A percentile compares a stretch with the other conserved stretches of the same genome.
phyloP scores from a whole-genome alignment of 345 rosid species.

The Acer negundo region DNA sequence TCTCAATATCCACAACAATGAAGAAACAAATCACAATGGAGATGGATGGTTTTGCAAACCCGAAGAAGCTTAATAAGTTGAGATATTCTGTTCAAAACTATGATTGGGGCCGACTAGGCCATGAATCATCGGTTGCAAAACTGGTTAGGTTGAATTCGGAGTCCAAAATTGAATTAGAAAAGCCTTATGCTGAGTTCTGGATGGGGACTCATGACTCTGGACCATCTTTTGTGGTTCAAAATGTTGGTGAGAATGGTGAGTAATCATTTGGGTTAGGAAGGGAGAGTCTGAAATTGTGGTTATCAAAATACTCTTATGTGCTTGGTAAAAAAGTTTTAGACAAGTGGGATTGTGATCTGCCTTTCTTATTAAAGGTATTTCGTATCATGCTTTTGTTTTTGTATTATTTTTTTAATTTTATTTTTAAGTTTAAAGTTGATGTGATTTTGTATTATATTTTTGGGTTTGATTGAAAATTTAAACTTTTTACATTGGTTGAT shows the following conservation, averaged over 20 bases:
- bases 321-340: conserved; percentile 66
- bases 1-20: conserved; percentile 10
- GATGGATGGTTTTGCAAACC: conserved; percentile 10
- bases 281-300: conserved; percentile 64
- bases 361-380: conserved; percentile 74
- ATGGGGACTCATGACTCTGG: conserved; percentile 78
- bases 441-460: neutral
- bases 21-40: conserved; percentile 2
- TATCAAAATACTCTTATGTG: conserved; percentile 53
- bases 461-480: neutral
- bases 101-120: conserved; percentile 78
- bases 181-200: conserved; percentile 73
- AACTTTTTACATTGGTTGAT: neutral
- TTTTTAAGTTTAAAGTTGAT: neutral
- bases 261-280: conserved; percentile 11
- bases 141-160: conserved; percentile 58
- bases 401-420: neutral
- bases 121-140: conserved; percentile 57
- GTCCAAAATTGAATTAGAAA: conserved; percentile 34
- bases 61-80: conserved; percentile 37
- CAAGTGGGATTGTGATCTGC: conserved; percentile 82
- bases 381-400: neutral
- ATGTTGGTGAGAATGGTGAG: conserved; percentile 37
- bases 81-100: conserved; percentile 72
- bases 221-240: conserved; percentile 54